Evolutionary conservation across 2,329 filamentous ascomycete genomes (phyloP).

Genomic region (Boeremia exigua): DNA sequence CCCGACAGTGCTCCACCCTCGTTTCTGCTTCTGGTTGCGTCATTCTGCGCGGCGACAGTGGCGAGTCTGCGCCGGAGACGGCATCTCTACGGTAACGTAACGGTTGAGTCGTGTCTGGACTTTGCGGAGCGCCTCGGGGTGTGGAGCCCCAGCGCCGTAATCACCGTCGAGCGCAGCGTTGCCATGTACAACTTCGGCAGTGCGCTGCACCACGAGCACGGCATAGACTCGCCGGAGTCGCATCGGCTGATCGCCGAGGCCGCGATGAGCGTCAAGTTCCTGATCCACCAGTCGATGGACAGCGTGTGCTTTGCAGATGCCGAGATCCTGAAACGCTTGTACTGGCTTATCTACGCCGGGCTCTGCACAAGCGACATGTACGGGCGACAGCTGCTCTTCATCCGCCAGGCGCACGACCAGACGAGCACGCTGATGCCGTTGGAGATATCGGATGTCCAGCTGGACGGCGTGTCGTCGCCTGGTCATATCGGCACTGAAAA

Average conservation of each 20-base stretch:
- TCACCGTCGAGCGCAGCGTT: slow-evolving; percentile 20
- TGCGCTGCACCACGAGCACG: slow-evolving; percentile 22
- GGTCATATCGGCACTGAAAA: neutral
- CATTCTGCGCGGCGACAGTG: slow-evolving; percentile 26
- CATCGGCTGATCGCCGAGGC: slow-evolving; percentile 21
- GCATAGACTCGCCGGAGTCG: slow-evolving; percentile 19
- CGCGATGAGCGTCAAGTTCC: slow-evolving; percentile 21
- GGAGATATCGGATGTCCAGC: slow-evolving; percentile 19
- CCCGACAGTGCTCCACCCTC: neutral
- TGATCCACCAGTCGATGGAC: slow-evolving; percentile 19
- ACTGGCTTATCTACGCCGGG: slow-evolving; percentile 28
- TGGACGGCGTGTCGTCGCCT: slow-evolving; percentile 2
- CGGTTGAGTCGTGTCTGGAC: slow-evolving; percentile 23
- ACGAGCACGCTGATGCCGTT: slow-evolving; percentile 19
- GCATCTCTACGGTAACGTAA: slow-evolving; percentile 19
- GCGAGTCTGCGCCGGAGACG: slow-evolving; percentile 25
- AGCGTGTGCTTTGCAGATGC: slow-evolving; percentile 20
- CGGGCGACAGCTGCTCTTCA: slow-evolving; percentile 19
- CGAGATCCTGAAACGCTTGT: slow-evolving; percentile 25
- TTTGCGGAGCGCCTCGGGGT: slow-evolving; percentile 21
- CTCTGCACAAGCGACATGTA: slow-evolving; percentile 30
- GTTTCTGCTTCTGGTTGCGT: slow-evolving; percentile 22
- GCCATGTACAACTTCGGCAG: slow-evolving; percentile 28
- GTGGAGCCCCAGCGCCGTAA: slow-evolving; percentile 17
- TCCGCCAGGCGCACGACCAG: slow-evolving; percentile 25